Percentiles rank a stretch among this genome's conserved stretches.
phyloP scores from a whole-genome alignment of 805 yeast genomes.

The Saccharomycopsis babjevae region DNA sequence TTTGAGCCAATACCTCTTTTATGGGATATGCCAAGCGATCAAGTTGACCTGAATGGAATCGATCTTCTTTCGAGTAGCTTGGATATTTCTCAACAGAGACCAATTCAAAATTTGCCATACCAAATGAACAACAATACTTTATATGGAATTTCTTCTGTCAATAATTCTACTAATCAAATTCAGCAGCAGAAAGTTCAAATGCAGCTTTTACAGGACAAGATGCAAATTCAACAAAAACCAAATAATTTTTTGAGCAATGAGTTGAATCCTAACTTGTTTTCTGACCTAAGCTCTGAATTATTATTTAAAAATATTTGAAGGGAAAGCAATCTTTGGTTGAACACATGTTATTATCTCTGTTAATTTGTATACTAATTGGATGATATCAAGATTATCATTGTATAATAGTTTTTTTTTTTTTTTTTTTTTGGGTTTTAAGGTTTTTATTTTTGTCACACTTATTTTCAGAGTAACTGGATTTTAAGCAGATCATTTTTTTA shows the following conservation, averaged over 20 bases:
- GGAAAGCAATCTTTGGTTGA: neutral
- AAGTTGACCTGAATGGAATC: neutral
- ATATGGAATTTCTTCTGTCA: neutral
- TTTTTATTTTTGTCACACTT: no score
- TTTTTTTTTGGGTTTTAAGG: no score
- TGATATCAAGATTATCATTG: no score
- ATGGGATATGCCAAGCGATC: neutral
- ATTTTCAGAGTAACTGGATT: no score
- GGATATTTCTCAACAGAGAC: neutral
- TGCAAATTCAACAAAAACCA: neutral
- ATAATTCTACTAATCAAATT: neutral
- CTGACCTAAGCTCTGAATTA: neutral
- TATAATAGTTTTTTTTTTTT: no score
- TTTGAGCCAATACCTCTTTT: neutral
- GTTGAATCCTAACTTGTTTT: constrained; percentile 1
- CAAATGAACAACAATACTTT: neutral
- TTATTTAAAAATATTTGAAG: neutral
- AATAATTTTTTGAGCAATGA: neutral
- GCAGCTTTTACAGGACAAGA: neutral
- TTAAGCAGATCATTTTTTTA: no score
- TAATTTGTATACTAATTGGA: no score
- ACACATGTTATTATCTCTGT: neutral
- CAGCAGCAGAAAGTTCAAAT: neutral
- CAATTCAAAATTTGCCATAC: neutral
- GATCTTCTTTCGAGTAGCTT: neutral